Base-by-base conservation (phyloP, 2,329 filamentous ascomycete genomes). In the Aspergillus quadricinctus region DNA sequence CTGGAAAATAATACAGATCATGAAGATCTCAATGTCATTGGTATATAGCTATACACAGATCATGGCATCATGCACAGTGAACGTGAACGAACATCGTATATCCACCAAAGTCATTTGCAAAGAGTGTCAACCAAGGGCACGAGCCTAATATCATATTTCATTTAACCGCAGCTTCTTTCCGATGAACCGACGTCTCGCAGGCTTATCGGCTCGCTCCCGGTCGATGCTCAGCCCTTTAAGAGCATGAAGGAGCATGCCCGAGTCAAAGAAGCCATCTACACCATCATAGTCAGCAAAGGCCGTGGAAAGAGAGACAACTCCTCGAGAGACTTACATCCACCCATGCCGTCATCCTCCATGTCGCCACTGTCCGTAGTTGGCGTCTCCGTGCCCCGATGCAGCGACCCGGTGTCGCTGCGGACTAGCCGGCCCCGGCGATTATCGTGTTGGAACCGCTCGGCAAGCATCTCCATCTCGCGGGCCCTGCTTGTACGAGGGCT, bases 181-280 rank as follows among this genome's bases (percentile, higher is more conserved):
- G 48, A 80, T 75, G 54, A 77, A 71, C 52, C 70, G 69, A 55
- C 72, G 70, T 52, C 69, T 70, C 41, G 65, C 68, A 8, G 73
- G 66, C 54, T 74, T 73, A 19, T 77, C 72, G 40, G 58, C 61
- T 56, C 71, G 70, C 49, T 74, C 73, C 49, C 68, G 67, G 48
- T 73, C 66, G 25, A 67, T 68, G 46, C 60, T 61, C 31, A 72
- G 59, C 2, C 87, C 88, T 70, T 92, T 92, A 56, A 96, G 84
- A 1, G 92, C 91, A 72, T 95, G 90, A 25, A 94, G 80, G 4
- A 97, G 83, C 91, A 97, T 96, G 14, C 93, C 93, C 0, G 93
- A 92, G 71, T 97, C 93, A 76, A 97, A 97, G 80, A 97, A 97
- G 31, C 93, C 93, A 79, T 97, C 92, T 96, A 69, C 27, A 50